These are phyloP conservation scores for Pestalotiopsis sp. DNA, from an alignment of 2,329 filamentous ascomycete genomes.

Conservation along the genomic window DNA sequence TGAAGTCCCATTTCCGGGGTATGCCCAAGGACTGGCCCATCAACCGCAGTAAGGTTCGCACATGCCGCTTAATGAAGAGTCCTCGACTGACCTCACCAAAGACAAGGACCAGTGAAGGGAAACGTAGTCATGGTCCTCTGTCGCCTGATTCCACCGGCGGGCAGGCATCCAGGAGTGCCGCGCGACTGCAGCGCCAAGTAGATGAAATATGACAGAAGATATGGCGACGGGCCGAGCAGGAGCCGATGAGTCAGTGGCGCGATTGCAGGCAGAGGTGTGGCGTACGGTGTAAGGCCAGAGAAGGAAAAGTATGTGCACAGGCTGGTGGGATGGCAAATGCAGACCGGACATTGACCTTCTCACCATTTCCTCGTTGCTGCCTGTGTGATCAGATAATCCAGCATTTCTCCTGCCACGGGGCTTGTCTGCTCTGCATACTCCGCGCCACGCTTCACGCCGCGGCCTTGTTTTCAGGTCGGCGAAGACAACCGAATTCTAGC, in stretches of 20 bases:
- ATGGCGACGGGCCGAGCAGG: too few relatives aligned
- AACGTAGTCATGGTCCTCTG: neutral
- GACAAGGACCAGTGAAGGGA: neutral
- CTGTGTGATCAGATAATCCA: neutral
- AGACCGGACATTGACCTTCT: neutral
- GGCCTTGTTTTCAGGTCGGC: neutral
- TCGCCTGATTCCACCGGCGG: neutral
- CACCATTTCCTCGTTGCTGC: neutral
- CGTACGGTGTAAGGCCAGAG: too few relatives aligned
- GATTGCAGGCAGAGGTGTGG: too few relatives aligned
- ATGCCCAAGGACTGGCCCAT: slow-evolving; percentile 15
- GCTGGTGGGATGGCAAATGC: neutral
- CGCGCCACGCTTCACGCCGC: neutral
- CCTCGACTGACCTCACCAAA: neutral
- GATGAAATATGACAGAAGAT: too few relatives aligned
- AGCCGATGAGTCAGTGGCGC: too few relatives aligned
- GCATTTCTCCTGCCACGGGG: neutral
- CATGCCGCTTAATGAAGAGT: neutral
- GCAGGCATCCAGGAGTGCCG: neutral
- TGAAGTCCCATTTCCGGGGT: slow-evolving; percentile 13
- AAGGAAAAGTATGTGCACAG: too few relatives aligned
- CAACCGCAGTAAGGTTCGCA: slow-evolving; percentile 4
- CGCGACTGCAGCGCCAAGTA: neutral
- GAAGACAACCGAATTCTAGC: neutral
- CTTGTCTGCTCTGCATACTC: neutral